Evolutionary conservation across 805 yeast genomes (phyloP), one percentile per base, ranked within the genome.

Genomic region (Schwanniomyces yamadae): DNA sequence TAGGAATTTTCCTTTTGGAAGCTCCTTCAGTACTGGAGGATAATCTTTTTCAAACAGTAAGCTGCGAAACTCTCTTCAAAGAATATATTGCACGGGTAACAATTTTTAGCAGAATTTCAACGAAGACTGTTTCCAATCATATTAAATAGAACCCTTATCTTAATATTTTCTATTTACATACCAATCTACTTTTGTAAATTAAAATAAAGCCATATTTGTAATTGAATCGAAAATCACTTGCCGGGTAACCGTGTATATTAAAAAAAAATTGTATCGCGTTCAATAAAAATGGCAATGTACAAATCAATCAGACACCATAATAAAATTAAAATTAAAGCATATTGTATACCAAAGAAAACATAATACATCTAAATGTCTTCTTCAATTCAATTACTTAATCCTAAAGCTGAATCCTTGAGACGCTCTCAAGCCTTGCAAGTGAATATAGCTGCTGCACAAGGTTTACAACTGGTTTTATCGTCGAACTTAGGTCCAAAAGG

Each of bases 401-500:
- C 99, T 13, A 91, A 90, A 63, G 99, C 99, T 4, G 99, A 93
- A 71, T 85, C 96, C n/a, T 66, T 93, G 48, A 80, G 98, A 66
- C 80, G 99, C 54, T 79, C 85, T 42, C 98, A 95, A 61, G 99
- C 99, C 20, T 73, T 93, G 41, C 89, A 90, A 57, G 99, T 93
- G 28, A 93, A 93, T 64, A 87, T 88, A 34, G 78, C 89, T 12
- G 97, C 99, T 3, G 99, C 99, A 4, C 96, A 88, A 59, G 99
- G 99, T 28, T 73, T 93, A 39, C 99, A 93, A 66, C 84, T 82
- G 52, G 98, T 93, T 27, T 69, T 93, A 42, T 82, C 91, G 41
- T 80, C 95, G 41, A 93, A 93, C 58, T 69, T 93, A 52, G 99
- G 99, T 24, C 99, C 99, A 31, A 88, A 88, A 58, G 99, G 99